These are phyloP conservation scores for Alternaria alternata DNA, from an alignment of 2,329 filamentous ascomycete species.

Conservation along the genomic window DNA sequence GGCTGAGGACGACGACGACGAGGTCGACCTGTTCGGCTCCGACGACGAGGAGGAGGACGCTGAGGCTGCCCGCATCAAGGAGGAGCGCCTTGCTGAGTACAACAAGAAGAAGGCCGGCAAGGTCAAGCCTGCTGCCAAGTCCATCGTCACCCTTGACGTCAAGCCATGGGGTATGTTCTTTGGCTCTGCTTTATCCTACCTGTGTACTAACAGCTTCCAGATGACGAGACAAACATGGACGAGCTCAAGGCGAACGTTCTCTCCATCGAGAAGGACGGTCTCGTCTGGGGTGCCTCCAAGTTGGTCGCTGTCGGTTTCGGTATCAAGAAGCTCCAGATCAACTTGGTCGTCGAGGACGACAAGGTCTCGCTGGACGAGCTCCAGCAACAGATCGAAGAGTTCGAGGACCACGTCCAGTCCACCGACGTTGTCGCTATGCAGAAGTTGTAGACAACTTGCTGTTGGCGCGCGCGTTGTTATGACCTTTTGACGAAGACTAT, in stretches of 20 bases:
- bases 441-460: constrained; percentile 48
- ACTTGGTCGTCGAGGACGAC: constrained; percentile 95
- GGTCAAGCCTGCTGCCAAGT: constrained; percentile 93
- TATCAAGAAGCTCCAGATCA: constrained; percentile 99
- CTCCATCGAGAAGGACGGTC: constrained; percentile 87
- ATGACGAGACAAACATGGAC: constrained; percentile 93
- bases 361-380: constrained; percentile 90
- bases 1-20: constrained; percentile 69
- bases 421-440: constrained; percentile 77
- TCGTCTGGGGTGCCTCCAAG: constrained; percentile 94
- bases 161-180: constrained; percentile 93
- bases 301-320: constrained; percentile 91
- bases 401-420: constrained; percentile 97
- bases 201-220: constrained; percentile 52
- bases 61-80: constrained; percentile 82
- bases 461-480: constrained; percentile 9
- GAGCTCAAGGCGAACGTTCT: constrained; percentile 83
- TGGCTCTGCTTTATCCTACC: background rate
- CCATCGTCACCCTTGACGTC: constrained; percentile 91
- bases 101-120: constrained; percentile 96
- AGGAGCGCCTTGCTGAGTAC: constrained; percentile 92
- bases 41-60: constrained; percentile 76
- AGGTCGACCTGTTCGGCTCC: constrained; percentile 91
- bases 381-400: constrained; percentile 81
- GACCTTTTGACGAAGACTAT: constrained; percentile 25